phyloP scores from a whole-genome alignment of 805 yeast species.

The Hanseniaspora taiwanica region DNA sequence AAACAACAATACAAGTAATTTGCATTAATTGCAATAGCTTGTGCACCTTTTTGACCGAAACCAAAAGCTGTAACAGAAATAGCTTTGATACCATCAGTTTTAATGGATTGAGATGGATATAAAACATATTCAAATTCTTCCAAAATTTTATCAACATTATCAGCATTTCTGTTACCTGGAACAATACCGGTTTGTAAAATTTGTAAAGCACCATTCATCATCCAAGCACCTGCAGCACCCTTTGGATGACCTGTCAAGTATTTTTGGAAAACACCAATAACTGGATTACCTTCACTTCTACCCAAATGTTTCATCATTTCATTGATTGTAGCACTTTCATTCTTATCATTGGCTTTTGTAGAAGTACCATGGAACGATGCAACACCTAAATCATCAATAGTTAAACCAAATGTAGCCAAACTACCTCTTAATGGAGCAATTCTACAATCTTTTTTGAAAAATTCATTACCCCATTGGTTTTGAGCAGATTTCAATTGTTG shows the following conservation, averaged over 20 bases:
- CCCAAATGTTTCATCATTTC: slow-evolving; percentile 91
- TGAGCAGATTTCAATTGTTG: slow-evolving; percentile 82
- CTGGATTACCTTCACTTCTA: slow-evolving; percentile 95
- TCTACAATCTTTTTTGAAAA: slow-evolving; percentile 81
- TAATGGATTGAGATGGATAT: slow-evolving; percentile 86
- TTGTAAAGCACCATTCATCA: slow-evolving; percentile 97
- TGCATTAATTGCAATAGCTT: slow-evolving; percentile 82
- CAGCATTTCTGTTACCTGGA: slow-evolving; percentile 99
- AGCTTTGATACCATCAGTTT: slow-evolving; percentile 96
- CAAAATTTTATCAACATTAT: slow-evolving; percentile 74
- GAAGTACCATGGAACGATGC: slow-evolving; percentile 99
- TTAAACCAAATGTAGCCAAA: slow-evolving; percentile 82
- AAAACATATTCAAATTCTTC: slow-evolving; percentile 79
- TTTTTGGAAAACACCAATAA: slow-evolving; percentile 96
- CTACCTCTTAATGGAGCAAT: slow-evolving; percentile 97
- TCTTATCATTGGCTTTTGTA: slow-evolving; percentile 96
- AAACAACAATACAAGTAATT: slow-evolving; percentile 85
- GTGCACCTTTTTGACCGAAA: slow-evolving; percentile 99
- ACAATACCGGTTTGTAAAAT: slow-evolving; percentile 83
- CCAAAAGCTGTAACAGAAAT: slow-evolving; percentile 96
- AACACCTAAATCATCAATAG: slow-evolving; percentile 89
- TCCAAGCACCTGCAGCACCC: slow-evolving; percentile 99
- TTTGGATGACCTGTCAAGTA: slow-evolving; percentile 99
- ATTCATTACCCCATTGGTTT: slow-evolving; percentile 90
- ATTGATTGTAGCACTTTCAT: slow-evolving; percentile 85